Evolutionary conservation across 768 basidiomycete species (phyloP), one percentile per base, ranked within the genome.

Genomic region (Suillus luteus): DNA sequence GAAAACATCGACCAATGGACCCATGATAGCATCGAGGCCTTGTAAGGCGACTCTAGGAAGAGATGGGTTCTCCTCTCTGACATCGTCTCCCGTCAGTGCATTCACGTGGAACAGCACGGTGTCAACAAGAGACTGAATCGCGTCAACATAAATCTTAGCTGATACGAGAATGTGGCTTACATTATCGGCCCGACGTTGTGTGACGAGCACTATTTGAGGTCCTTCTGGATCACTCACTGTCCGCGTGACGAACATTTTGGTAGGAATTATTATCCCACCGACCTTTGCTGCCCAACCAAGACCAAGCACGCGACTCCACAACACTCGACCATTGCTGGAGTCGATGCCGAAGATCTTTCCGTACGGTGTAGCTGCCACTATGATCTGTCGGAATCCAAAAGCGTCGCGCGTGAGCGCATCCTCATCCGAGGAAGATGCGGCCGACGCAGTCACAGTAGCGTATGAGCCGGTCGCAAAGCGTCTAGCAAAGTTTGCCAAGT

Each of bases 291-390:
- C 86, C 84, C 85, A 88, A 2, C 90, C 91, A 35, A 90, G 79
- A 0, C 92, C 91, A 2, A 96, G 80, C 2, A 92, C 78, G 11
- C 86, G 85, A 66, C 84, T 89, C 95, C 95, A 98, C 1, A 96
- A 70, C 37, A 93, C 80, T 2, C 82, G 79, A 0, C 95, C 95
- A 51, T 81, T 90, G 11, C 86, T 84, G 1, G 92, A 90, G 68
- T 97, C 94, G 49, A 98, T 76, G 0, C 88, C 95, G 69, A 87
- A 94, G 0, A 95, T 67, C 69, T 93, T 94, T 2, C 94, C 93
- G 35, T 83, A 79, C 1, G 79, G 67, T 3, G 91, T 93, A 0
- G 87, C 90, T 7, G 80, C 82, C 5, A 96, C 84, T 52, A 96
- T 84, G 35, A 97, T 74, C 71, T 97, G 93, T 43, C 90, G 83